A percentile compares a stretch with the other conserved stretches of the same genome.
Evolutionary conservation across 2,329 filamentous ascomycete genomes (phyloP).

Genomic region (Cordyceps cicadae): DNA sequence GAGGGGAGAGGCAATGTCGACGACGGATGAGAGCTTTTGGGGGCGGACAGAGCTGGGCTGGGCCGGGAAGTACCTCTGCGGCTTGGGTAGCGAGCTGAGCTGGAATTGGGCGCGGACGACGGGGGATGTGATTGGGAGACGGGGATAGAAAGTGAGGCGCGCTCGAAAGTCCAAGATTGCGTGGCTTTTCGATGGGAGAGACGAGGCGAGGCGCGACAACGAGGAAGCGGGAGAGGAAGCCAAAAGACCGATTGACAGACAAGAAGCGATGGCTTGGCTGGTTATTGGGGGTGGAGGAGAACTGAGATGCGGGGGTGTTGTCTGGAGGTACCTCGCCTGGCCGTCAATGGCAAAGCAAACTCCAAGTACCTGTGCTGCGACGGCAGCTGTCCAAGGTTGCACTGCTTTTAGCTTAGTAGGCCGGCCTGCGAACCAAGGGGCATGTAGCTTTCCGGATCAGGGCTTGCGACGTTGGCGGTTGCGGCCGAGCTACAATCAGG

Average conservation of each 20-base stretch:
- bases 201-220: not conserved
- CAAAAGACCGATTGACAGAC: not conserved
- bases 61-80: not conserved
- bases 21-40: not conserved
- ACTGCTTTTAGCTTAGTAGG: conserved; percentile 1
- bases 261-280: not conserved
- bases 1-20: not conserved
- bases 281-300: conserved; percentile 1
- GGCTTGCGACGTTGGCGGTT: conserved; percentile 2
- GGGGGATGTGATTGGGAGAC: not conserved
- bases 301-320: conserved; percentile 6
- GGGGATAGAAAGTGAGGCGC: not conserved
- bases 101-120: not conserved
- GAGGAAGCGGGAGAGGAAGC: not conserved
- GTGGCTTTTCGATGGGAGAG: not conserved
- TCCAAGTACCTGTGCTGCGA: not conserved
- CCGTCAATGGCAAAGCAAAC: not conserved
- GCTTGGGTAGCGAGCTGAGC: conserved; percentile 1
- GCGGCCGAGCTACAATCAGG: not conserved
- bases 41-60: not conserved
- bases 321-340: not conserved
- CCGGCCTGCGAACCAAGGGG: not conserved
- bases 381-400: not conserved
- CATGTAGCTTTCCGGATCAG: not conserved
- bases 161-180: not conserved